phyloP scores from a whole-genome alignment of 1,284 basidiomycete genomes.

The Apiotrichum veenhuisii region DNA sequence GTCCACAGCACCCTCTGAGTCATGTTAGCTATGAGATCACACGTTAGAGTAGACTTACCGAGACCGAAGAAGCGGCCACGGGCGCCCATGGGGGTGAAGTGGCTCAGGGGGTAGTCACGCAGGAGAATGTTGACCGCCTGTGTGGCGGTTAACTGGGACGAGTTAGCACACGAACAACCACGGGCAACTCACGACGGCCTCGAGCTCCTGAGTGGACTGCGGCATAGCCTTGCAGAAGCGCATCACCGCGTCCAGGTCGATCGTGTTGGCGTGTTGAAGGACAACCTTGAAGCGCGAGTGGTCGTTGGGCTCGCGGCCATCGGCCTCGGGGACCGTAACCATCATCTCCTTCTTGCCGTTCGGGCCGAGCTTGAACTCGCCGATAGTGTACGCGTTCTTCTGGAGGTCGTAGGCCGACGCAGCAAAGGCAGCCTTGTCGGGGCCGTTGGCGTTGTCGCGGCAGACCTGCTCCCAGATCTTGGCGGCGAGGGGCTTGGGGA shows the following conservation, averaged over 20 bases:
- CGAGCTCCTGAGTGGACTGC: constrained; percentile 33
- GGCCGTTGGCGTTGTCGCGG: constrained; percentile 13
- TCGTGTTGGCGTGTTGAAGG: constrained; percentile 32
- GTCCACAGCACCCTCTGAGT: constrained; percentile 26
- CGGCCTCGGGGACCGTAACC: constrained; percentile 42
- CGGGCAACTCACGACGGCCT: constrained; percentile 31
- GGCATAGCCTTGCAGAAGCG: constrained; percentile 37
- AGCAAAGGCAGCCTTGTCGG: constrained; percentile 25
- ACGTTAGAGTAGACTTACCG: constrained; percentile 25
- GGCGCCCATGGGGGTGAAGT: constrained; percentile 43
- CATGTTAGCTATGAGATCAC: not conserved
- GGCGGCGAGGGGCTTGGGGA: constrained; percentile 39
- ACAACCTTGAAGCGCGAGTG: constrained; percentile 41
- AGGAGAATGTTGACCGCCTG: constrained; percentile 46
- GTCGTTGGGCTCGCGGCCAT: constrained; percentile 32
- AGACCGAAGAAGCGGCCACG: constrained; percentile 41
- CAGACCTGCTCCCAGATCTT: constrained; percentile 35
- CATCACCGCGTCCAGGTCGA: constrained; percentile 41
- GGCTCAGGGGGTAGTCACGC: constrained; percentile 37
- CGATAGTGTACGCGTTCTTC: constrained; percentile 45
- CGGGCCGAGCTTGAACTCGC: constrained; percentile 24
- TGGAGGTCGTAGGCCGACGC: constrained; percentile 38
- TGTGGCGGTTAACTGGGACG: constrained; percentile 34
- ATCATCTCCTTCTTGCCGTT: constrained; percentile 33
- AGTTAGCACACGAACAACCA: not conserved